Conservation (phyloP, 371 early-diverging fungal species). For the Massospora cicadina region DNA sequence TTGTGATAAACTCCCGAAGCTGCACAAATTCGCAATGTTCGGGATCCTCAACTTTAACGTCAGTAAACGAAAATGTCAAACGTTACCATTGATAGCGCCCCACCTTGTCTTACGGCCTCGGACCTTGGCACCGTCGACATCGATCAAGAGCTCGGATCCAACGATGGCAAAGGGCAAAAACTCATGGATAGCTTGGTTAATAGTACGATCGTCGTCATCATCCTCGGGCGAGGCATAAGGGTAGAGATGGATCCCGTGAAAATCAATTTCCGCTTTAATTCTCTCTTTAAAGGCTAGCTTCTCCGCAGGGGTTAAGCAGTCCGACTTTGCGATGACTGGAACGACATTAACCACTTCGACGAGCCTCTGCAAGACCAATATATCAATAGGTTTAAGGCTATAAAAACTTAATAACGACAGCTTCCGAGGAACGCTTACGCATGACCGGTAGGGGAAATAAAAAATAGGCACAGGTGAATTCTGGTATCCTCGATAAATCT, state of each 20-base stretch:
- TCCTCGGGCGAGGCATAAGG: constrained; percentile 72
- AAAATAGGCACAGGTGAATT: constrained; percentile 63
- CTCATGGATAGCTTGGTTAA: constrained; percentile 51
- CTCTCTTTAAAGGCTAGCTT: constrained; percentile 47
- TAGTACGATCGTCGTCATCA: constrained; percentile 51
- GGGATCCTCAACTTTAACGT: constrained; percentile 43
- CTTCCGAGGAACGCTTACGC: constrained; percentile 26
- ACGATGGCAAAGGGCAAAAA: constrained; percentile 65
- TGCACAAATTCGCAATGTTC: constrained; percentile 76
- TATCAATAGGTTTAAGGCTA: constrained; percentile 60
- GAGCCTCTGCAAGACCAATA: constrained; percentile 49
- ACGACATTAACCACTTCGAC: constrained; percentile 58
- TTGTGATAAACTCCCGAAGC: constrained; percentile 68
- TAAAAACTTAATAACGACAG: not conserved
- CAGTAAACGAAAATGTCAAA: not conserved
- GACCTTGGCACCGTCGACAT: constrained; percentile 56
- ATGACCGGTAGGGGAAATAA: constrained; percentile 57
- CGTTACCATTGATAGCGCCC: constrained; percentile 44
- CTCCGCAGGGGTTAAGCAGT: constrained; percentile 66
- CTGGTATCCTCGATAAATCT: constrained; percentile 69
- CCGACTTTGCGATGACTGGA: constrained; percentile 74
- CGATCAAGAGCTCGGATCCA: constrained; percentile 59
- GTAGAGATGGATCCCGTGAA: constrained; percentile 78
- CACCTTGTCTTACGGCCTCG: constrained; percentile 49
- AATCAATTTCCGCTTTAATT: constrained; percentile 77